Evolutionary conservation across 441 rosid species (phyloP), one percentile per base, ranked within the genome.

Genomic region (Daphne laureola): DNA sequence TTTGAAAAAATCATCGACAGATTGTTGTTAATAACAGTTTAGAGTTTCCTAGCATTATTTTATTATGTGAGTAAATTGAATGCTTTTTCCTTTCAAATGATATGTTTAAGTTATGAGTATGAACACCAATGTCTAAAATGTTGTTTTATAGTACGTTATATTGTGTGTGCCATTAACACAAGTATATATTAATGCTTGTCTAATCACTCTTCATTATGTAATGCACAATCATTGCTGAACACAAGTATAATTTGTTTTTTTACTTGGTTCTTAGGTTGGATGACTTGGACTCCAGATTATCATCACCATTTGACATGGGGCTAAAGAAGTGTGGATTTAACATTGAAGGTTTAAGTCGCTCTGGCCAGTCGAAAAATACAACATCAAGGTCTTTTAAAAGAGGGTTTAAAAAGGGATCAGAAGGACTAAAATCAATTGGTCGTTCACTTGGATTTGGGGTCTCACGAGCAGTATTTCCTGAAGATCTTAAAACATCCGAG

Each of bases 391-490:
- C 96, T 43, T 85, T 93, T 43, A 87, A 83, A 67, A 77, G 59
- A 72, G 94, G 98, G 40, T 74, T 94, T 67, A 81, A 59, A 56
- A 87, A 67, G 63, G 97, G 99, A 40, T 90, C 96, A n/a, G 91
- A 76, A 69, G 99, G 99, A 26, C 94, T 94, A 18, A 85, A 76
- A 67, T 87, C 99, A 51, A 67, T 94, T 64, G 98, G 99, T 45
- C 86, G 95, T 43, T 85, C 99, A 17, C 90, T 94, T 57, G 71
- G 96, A 51, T 78, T 90, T 52, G 96, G 96, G 43, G 97, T 93
- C 55, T 76, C 96, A 26, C 78, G 90, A 17, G 95, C 92, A 1
- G 96, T 94, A 42, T 94, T 90, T 62, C 94, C 99, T 0, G 99
- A 94, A 75, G 99, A 94, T 72, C 90, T 94, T 64, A 79, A 90